Base-by-base conservation (phyloP, 1,284 basidiomycete genomes). In the Mycosarcoma maydis region DNA sequence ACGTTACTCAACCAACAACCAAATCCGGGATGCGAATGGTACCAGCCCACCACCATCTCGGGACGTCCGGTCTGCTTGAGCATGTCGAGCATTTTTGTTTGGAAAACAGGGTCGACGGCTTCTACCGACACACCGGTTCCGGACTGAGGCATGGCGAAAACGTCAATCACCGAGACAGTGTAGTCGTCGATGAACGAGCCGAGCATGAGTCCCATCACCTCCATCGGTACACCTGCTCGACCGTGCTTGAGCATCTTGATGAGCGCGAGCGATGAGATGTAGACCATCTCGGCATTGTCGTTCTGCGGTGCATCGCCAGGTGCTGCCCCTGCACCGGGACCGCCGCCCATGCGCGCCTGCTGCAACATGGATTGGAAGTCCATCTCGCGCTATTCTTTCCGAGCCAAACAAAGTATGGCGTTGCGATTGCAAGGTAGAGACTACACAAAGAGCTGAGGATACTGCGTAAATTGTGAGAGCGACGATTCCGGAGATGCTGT, bases 181-280 rank as follows among this genome's bases (percentile, higher is more conserved):
- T 97, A 98, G 81, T 98, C 96, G 84, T 99, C 96, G 42, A 98
- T 92, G 75, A 98, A 98, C 82, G 98, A 94, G 23, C 96, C 96
- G 24, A 98, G 87, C 92, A 98, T 95, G 56, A 98, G 88, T 73
- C 96, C 96, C 96, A 99, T 98, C 76, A 99, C 96, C 84, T 99
- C 96, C 92, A 99, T 96, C 11, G 96, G 96, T 32, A 98, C 96
- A 74, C 96, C 96, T 26, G 96, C 95, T 51, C 96, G 89, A 17
- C 96, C 96, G 82, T 99, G 96, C 84, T 99, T 99, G 73, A 99
- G 86, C 96, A 99, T 99, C 93, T 79, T 79, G 66, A 81, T 74
- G 43, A 81, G 68, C 10, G 80, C 78, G 23, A 81, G 51, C 19
- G 73, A 76, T 36, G 76, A 78, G 43, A 81, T 80, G 72, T 80